Base-by-base conservation (phyloP, 2,329 filamentous ascomycete species). In the Trichoderma simmonsii region DNA sequence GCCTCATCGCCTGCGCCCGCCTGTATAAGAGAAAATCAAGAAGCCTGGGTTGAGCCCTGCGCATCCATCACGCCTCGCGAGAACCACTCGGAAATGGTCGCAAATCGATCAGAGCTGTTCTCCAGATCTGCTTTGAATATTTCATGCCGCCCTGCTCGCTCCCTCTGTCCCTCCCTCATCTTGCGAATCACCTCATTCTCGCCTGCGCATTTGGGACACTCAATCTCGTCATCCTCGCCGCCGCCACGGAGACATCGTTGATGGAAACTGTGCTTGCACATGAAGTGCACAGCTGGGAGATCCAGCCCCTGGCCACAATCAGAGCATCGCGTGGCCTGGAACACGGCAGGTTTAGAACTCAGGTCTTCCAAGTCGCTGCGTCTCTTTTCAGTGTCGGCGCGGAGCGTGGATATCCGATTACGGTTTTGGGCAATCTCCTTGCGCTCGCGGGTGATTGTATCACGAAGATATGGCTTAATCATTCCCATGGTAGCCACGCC, bases 191-290 rank as follows among this genome's bases (percentile, higher is more conserved):
- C 96, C 26, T 93, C 90, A 78, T 98, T 98, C 73, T 93, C 91
- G 24, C 89, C 87, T 30, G 92, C 90, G 78, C 96, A 99, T 39
- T 94, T 87, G 11, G 95, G 94, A 79, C 96, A 99, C 81, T 98
- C 94, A 0, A 91, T 87, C 66, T 91, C 89, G 7, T 85, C 85
- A 28, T 91, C 90, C 12, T 85, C 85, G 26, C 80, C 82, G 2
- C 83, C 84, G 14, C 80, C 80, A 66, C 86, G 83, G 78, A 99
- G 84, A 81, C 95, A 99, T 60, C 93, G 88, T 83, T 97, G 93
- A 80, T 99, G 96, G 85, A 98, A 99, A 73, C 92, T 95, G 81
- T 99, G 96, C 81, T 97, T 97, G 85, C 96, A 99, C 74, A 99
- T 83, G 80, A 99, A 99, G 80, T 99, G 96, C 62, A 99, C 95